Conservation (phyloP, 2,329 filamentous ascomycete genomes). For the Xylariaceae sp. region DNA sequence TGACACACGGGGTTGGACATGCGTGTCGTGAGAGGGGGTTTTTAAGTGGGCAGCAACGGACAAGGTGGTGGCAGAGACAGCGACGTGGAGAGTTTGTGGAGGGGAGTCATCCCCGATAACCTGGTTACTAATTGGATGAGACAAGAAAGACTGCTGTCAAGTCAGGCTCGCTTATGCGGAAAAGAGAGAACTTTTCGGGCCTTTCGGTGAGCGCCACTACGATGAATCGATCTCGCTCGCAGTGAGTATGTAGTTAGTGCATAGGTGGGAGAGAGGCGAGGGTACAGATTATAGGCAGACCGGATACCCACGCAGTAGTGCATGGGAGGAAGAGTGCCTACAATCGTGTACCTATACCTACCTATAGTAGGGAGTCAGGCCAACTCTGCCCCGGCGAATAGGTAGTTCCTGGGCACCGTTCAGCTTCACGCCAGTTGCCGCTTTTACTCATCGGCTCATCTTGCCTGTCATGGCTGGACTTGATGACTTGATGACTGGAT, state of each 20-base stretch:
- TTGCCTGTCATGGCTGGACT: no score
- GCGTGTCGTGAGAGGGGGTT: slow-evolving; percentile 1
- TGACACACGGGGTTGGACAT: slow-evolving; percentile 5
- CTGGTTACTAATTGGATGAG: neutral
- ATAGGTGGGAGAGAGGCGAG: neutral
- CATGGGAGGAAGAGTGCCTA: no score
- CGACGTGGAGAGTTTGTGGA: neutral
- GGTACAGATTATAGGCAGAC: no score
- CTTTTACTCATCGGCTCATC: no score
- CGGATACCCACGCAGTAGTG: no score
- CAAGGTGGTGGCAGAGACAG: neutral
- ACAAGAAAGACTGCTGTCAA: neutral
- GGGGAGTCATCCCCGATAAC: slow-evolving; percentile 1
- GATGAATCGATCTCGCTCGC: neutral
- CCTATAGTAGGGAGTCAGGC: no score
- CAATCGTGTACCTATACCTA: no score
- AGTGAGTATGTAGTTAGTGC: neutral
- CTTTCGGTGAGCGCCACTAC: slow-evolving; percentile 1
- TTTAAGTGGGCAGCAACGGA: neutral
- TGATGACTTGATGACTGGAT: no score
- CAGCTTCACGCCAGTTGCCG: no score
- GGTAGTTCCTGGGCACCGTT: no score
- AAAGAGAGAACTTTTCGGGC: neutral
- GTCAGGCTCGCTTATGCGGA: slow-evolving; percentile 3
- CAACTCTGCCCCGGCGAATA: no score